Conservation (phyloP, 192 early-diverging fungal species). For the Coemansia sp. region DNA sequence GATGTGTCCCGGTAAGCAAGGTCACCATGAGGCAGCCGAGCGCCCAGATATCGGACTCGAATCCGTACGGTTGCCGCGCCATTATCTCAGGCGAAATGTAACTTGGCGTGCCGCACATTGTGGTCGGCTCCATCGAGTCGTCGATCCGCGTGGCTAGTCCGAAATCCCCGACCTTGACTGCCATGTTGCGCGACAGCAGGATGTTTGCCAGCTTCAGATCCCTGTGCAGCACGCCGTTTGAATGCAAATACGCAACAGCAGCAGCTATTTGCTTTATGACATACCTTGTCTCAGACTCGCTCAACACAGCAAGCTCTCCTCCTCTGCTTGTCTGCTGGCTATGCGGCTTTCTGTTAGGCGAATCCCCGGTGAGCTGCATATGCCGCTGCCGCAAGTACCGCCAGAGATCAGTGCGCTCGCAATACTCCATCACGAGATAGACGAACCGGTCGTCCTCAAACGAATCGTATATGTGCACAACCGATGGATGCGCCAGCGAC, state of each 20-base stretch:
- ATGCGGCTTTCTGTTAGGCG: neutral
- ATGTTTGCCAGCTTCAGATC: constrained; percentile 80
- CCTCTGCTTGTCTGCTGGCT: neutral
- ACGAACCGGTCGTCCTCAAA: constrained; percentile 71
- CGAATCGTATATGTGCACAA: constrained; percentile 65
- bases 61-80: constrained; percentile 69
- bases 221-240: constrained; percentile 68
- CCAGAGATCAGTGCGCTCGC: constrained; percentile 54
- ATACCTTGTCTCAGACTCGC: constrained; percentile 62
- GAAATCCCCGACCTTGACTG: constrained; percentile 78
- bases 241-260: constrained; percentile 68
- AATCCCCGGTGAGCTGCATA: neutral
- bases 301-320: constrained; percentile 35
- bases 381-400: constrained; percentile 37
- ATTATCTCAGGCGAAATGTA: constrained; percentile 82
- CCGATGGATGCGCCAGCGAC: constrained; percentile 57
- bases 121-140: constrained; percentile 64
- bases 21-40: constrained; percentile 77
- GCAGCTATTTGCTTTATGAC: constrained; percentile 61
- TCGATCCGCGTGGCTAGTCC: constrained; percentile 62
- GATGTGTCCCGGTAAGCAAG: constrained; percentile 70
- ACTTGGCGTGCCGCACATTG: constrained; percentile 79
- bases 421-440: constrained; percentile 76
- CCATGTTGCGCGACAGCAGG: constrained; percentile 57
- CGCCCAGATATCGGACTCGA: constrained; percentile 76